Conservation (phyloP, 352 stramenopile species). For the Globisporangium paroecandrum region DNA sequence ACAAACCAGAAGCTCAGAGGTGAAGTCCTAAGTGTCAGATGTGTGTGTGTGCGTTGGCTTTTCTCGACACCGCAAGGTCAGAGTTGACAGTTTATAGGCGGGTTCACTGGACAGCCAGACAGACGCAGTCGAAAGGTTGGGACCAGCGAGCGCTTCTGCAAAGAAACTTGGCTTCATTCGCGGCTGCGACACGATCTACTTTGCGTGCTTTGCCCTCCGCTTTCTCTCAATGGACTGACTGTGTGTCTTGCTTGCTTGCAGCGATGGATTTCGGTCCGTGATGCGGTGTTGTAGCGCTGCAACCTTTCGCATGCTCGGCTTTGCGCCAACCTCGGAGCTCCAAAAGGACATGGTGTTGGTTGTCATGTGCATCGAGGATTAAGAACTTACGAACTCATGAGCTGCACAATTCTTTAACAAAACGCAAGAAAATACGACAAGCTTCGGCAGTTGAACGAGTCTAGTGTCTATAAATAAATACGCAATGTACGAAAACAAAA, state of each 20-base stretch:
- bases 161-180: not conserved
- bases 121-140: conserved; percentile 1
- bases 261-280: too few relatives aligned
- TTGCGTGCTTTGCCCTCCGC: not conserved
- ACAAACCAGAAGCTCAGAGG: not conserved
- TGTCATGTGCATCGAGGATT: not conserved
- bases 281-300: too few relatives aligned
- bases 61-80: not conserved
- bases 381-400: too few relatives aligned
- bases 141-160: not conserved
- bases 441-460: not conserved
- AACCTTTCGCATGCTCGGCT: too few relatives aligned
- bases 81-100: not conserved
- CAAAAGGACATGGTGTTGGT: too few relatives aligned
- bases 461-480: not conserved
- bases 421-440: not conserved
- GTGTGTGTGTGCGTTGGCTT: not conserved
- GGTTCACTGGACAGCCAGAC: conserved; percentile 1
- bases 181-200: not conserved
- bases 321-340: too few relatives aligned
- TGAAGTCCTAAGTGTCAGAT: not conserved
- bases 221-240: not conserved
- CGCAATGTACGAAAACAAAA: not conserved
- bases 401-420: not conserved
- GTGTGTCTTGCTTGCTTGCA: too few relatives aligned